These are phyloP conservation scores for Acanthochlamys bracteata DNA, from an alignment of 106 monocot genomes.

Conservation along the genomic window DNA sequence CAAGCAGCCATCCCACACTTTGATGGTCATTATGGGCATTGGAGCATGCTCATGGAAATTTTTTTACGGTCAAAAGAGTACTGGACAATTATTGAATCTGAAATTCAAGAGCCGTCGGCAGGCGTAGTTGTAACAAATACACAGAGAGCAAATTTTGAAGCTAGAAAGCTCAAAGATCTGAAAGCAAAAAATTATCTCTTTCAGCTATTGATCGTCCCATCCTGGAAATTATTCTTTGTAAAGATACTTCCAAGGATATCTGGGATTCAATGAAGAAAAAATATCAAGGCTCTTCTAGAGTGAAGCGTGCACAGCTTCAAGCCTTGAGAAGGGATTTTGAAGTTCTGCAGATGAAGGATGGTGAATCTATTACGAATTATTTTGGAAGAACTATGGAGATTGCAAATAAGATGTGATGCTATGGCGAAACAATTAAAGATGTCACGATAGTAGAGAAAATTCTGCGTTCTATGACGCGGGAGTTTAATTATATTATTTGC, in stretches of 20 bases:
- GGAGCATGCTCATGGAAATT: constrained; percentile 1
- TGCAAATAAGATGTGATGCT: background rate
- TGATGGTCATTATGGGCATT: constrained; percentile 7
- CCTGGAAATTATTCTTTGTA: constrained; percentile 1
- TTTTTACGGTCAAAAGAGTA: constrained; percentile 3
- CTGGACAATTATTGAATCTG: background rate
- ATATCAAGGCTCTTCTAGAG: constrained; percentile 5
- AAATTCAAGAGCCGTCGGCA: background rate
- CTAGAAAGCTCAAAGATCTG: constrained; percentile 1
- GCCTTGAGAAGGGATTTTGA: background rate
- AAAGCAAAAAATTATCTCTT: constrained; percentile 5
- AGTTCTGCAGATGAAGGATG: constrained; percentile 1
- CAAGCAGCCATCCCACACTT: constrained; percentile 3
- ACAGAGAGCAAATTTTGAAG: background rate
- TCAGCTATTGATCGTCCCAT: background rate
- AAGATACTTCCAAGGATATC: constrained; percentile 7
- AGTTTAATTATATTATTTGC: background rate
- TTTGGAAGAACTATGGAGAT: background rate
- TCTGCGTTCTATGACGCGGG: background rate
- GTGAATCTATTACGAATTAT: background rate
- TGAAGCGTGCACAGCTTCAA: constrained; percentile 1
- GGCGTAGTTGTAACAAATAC: background rate
- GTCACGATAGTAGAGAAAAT: background rate
- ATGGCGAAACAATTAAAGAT: constrained; percentile 7
- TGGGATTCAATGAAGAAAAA: constrained; percentile 7